Evolutionary conservation across 2,329 filamentous ascomycete genomes (phyloP), one percentile per base, ranked within the genome.

Genomic region (Hymenoscyphus fructigenus): DNA sequence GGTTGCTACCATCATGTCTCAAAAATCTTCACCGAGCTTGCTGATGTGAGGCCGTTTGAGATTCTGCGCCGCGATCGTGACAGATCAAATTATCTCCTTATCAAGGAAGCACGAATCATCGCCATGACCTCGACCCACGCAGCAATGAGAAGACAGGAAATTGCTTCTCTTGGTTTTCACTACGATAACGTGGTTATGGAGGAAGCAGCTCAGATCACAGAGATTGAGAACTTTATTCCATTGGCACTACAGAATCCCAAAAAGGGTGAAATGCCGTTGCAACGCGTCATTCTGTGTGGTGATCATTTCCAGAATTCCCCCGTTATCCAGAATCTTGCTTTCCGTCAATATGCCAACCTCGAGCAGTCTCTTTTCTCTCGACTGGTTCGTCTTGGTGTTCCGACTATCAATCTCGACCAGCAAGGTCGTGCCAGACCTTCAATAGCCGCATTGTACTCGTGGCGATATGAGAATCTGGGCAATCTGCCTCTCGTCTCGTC

Each of bases 111-210:
- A n/a, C 89, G 95, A 41, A 95, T 99, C 68, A 90, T 99, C 69
- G 96, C 95, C 65, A 99, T 99, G 96, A 99, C 95, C 20, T 96
- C 93, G 3, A 99, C 96, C 0, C 95, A 99, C 77, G 96, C 95
- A 4, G 95, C 95, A 1, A 99, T 99, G 85, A 88, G 93, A 67
- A 85, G 94, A 68, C 88, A 92, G 68, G 94, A 98, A 73, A 98
- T 99, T 72, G 90, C 92, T 0, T 84, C 86, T 17, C 84, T 98
- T n/a, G 93, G 93, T 17, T 99, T 99, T 79, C 92, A 92, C 71
- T 99, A 99, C 73, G 93, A 98, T 80, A 99, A 97, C 69, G 91
- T 99, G 14, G 85, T 99, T 61, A 97, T 99, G 91, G 95, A 99
- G 80, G 95, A 99, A 82, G 94, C 95, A 5, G 95, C 95, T 14